Evolutionary conservation across 371 early-diverging fungal species (phyloP), one percentile per base, ranked within the genome.

Genomic region (Actinomortierella ambigua): DNA sequence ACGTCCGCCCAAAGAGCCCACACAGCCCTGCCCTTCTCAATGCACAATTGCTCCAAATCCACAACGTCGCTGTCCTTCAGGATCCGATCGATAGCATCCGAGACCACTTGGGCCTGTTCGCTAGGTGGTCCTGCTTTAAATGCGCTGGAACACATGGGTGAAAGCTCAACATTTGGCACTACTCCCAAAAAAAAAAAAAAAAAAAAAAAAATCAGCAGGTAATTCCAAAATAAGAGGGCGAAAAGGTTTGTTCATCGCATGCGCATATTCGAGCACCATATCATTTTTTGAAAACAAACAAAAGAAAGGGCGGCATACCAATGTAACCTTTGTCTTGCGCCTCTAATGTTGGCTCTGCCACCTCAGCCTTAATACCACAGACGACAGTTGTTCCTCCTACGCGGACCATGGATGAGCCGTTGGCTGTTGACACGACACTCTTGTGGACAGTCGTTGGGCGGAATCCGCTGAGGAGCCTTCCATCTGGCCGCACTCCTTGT

Each of bases 341-440:
- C 60, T 79, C 83, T 13, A 92, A 68, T 40, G 78, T 82, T 18
- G 98, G 97, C 61, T 89, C 90, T 48, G 94, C 84, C 1, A 97
- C 93, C 77, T 97, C 96, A n/a, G 94, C 97, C 68, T 96, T 96
- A 53, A 98, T 88, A 44, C 94, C 98, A 69, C 96, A 95, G 3
- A 96, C 84, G 20, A 94, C 93, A 4, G 92, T 92, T 2, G 97
- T 96, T 48, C 93, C 87, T 34, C 98, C 98, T 6, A 95, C 69
- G 42, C 92, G 85, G 20, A 95, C 92, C 79, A 94, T 90, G 17
- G 94, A 90, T 15, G 95, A 95, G 0, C 95, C 95, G 61, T 91
- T 81, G 9, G 95, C 91, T 4, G 93, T 93, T 46, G 85, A 75
- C 44, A 98, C 88, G n/a, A 90, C 82, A 22, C 88, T 91, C 78